phyloP scores from a whole-genome alignment of 1,139 yeast genomes.

The Yamadazyma aaseri region DNA sequence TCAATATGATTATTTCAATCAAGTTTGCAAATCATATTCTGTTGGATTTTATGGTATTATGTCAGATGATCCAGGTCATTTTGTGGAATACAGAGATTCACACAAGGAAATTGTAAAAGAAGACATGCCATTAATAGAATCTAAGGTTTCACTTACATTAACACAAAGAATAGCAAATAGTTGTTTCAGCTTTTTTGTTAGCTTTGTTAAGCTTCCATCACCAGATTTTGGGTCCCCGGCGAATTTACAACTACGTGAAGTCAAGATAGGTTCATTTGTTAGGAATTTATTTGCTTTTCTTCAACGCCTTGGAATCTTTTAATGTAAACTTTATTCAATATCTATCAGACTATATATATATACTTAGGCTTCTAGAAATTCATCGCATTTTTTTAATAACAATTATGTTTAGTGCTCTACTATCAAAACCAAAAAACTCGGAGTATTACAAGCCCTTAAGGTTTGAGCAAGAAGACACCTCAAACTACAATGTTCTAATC shows the following conservation, averaged over 20 bases:
- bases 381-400: too few species aligned
- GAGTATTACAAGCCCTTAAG: constrained; percentile 14
- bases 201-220: constrained; percentile 10
- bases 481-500: constrained; percentile 5
- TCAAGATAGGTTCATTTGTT: neutral
- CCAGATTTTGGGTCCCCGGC: constrained; percentile 19
- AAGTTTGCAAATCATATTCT: constrained; percentile 25
- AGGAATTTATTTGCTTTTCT: constrained; percentile 1
- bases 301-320: constrained; percentile 4
- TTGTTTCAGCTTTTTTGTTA: constrained; percentile 18
- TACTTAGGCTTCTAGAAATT: neutral
- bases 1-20: constrained; percentile 46
- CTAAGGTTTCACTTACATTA: constrained; percentile 16
- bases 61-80: constrained; percentile 55
- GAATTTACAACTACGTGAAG: neutral
- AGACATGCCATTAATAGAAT: constrained; percentile 3
- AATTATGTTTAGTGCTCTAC: constrained; percentile 38
- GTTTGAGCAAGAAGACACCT: constrained; percentile 2
- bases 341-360: neutral
- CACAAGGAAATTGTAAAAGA: constrained; percentile 1
- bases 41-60: constrained; percentile 52
- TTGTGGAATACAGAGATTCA: constrained; percentile 21
- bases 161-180: constrained; percentile 22
- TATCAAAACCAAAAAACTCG: constrained; percentile 30
- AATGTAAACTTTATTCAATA: neutral